Base-by-base conservation (phyloP, 192 early-diverging fungal species). In the Backusella sp. region DNA sequence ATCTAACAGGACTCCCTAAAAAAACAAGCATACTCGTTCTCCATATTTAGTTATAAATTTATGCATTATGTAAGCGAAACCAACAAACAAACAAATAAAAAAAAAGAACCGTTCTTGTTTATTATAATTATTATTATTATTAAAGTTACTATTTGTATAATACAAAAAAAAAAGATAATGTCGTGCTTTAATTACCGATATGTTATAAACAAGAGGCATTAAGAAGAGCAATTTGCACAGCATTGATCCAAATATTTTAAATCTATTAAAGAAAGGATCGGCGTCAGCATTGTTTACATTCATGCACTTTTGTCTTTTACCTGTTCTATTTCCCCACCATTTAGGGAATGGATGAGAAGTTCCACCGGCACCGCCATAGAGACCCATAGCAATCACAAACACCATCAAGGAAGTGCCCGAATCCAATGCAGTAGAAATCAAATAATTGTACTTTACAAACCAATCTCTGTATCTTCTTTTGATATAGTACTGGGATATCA, bases 381-480 rank as follows among this genome's bases (percentile, higher is more conserved):
- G 30, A 12, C 68, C 78, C 42, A 79, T 75, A 21, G 78, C 72
- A 28, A 79, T 71, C 37, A 79, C 28, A 42, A 79, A 79, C 11
- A 79, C 53, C 75, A 76, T 76, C 8, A 76, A 39, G 1, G 74
- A 76, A 12, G 81, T 80, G 1, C 90, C 90, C 4, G 86, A 80
- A 74, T 89, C 90, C 74, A 91, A 81, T 12, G 85, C 90, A n/a
- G 85, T 82, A 12, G 83, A 83, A 21, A 89, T 81, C 6, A 90
- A 83, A 73, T 84, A 90, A 21, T 87, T 87, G 65, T 83, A 88
- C 36, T 82, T 75, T 39, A 70, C 78, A 85, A 83, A 91, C 86
- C 88, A 89, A 12, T 37, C 56, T 23, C 76, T 80, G 26, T 80
- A 30, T n/a, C 77, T 74, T 4, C 82, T 75, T 28, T 80, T 77